Evolutionary conservation across 257 asterid species (phyloP).

Genomic region (Petunia secreta): DNA sequence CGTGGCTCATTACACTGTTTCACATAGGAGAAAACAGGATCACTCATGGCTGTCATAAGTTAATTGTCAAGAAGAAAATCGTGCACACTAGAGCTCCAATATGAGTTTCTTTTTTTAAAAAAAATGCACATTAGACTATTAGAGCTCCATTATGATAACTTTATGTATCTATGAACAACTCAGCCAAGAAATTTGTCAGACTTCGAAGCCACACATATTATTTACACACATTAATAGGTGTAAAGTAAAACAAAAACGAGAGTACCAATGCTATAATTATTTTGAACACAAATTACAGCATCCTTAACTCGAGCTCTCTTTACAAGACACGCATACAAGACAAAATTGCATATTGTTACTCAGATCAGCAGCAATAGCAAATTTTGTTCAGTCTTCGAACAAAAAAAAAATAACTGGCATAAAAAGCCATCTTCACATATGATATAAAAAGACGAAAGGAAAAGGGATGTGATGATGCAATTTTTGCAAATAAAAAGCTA

Average conservation of each 20-base stretch:
- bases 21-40: conserved; percentile 30
- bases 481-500: background rate
- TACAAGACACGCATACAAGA: conserved; percentile 10
- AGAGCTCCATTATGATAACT: background rate
- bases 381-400: background rate
- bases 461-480: background rate
- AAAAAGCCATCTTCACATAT: background rate
- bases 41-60: conserved; percentile 22
- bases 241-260: background rate
- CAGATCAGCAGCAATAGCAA: background rate
- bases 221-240: background rate
- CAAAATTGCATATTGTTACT: background rate
- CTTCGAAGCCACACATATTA: no score
- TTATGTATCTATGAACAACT: background rate
- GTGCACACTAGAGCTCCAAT: background rate
- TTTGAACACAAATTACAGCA: conserved; percentile 2
- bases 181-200: background rate
- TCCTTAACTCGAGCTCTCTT: conserved; percentile 1
- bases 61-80: background rate
- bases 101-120: background rate
- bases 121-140: background rate
- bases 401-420: background rate
- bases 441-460: background rate
- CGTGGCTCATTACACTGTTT: conserved; percentile 91
- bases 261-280: background rate